Evolutionary conservation across 139 green algal genomes (phyloP).

Genomic region (Chlorella sp.): DNA sequence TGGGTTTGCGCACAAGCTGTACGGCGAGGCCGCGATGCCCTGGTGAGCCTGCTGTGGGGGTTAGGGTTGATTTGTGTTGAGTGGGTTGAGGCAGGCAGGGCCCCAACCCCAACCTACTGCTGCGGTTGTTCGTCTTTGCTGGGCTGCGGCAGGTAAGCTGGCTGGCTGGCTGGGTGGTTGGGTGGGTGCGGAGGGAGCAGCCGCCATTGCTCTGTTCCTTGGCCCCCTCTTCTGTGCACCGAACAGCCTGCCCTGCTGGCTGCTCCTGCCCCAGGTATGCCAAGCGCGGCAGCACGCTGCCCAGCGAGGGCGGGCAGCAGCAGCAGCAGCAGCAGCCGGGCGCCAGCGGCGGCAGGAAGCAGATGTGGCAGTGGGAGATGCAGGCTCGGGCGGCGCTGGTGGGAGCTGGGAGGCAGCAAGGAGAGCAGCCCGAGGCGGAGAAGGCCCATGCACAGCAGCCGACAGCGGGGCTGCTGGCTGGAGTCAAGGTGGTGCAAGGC

Average conservation of each 20-base stretch:
- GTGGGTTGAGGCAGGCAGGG: too few relatives aligned
- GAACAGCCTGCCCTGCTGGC: background rate
- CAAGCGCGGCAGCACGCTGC: conserved; percentile 15
- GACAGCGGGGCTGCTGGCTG: conserved; percentile 3
- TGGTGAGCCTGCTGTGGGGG: background rate
- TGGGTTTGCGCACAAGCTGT: conserved; percentile 62
- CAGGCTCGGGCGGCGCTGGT: conserved; percentile 13
- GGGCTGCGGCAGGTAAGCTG: too few relatives aligned
- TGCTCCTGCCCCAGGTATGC: conserved; percentile 42
- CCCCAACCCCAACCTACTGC: too few relatives aligned
- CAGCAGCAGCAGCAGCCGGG: conserved; percentile 24
- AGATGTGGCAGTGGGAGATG: conserved; percentile 24
- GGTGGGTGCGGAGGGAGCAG: too few relatives aligned
- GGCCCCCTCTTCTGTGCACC: too few relatives aligned
- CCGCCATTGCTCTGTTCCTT: too few relatives aligned
- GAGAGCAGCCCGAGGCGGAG: background rate
- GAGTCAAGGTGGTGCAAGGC: conserved; percentile 1
- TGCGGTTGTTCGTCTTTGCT: too few relatives aligned
- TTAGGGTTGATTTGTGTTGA: background rate
- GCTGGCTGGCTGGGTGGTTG: too few relatives aligned
- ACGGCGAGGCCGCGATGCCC: conserved; percentile 35
- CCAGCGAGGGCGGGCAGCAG: background rate
- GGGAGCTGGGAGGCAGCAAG: background rate
- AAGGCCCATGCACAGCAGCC: too few relatives aligned
- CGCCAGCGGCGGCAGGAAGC: background rate